phyloP scores from a whole-genome alignment of 2,329 filamentous ascomycete species.

The Pseudocercospora musae region DNA sequence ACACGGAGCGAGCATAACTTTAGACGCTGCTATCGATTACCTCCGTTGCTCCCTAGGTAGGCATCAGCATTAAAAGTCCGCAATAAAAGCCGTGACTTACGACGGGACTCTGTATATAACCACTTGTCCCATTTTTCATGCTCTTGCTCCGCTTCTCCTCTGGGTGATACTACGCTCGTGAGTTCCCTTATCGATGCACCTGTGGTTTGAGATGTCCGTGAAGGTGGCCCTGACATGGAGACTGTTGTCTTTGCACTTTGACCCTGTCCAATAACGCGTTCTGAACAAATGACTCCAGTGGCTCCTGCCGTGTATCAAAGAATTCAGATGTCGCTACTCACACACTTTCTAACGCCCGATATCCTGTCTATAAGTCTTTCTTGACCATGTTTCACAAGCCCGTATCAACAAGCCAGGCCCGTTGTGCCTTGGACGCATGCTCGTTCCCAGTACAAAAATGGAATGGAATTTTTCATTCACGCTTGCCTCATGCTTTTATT shows the following conservation, averaged over 20 bases:
- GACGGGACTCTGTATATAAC: neutral
- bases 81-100: neutral
- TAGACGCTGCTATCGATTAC: neutral
- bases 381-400: neutral
- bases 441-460: neutral
- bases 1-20: neutral
- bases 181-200: too few species aligned
- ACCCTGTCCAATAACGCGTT: neutral
- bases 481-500: conserved; percentile 47
- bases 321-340: neutral
- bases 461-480: neutral
- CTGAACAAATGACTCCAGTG: neutral
- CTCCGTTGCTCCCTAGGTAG: neutral
- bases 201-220: too few species aligned
- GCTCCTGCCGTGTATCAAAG: neutral
- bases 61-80: neutral
- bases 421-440: neutral
- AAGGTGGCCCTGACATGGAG: too few species aligned
- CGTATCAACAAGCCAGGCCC: neutral
- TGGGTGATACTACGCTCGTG: too few species aligned
- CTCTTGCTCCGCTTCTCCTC: too few species aligned
- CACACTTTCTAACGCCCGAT: neutral
- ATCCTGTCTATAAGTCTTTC: neutral
- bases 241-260: too few species aligned
- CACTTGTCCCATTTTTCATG: too few species aligned